Evolutionary conservation across 1,284 basidiomycete species (phyloP).

Genomic region (Fistulina hepatica): DNA sequence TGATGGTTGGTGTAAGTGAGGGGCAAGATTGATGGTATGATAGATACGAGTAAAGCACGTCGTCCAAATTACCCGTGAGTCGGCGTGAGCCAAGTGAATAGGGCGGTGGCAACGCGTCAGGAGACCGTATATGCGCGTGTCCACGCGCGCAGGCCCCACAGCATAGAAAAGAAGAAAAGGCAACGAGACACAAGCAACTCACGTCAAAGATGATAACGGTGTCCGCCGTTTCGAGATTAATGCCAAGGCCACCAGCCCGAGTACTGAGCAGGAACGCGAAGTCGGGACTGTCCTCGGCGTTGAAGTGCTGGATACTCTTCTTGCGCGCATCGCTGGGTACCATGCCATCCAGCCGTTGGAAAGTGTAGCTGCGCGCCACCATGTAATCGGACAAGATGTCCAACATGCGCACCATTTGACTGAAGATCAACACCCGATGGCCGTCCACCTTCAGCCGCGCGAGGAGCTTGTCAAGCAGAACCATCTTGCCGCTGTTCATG

Average conservation of each 20-base stretch:
- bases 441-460: conserved; percentile 82
- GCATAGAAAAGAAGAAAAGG: conserved; percentile 4
- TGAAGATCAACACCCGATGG: conserved; percentile 97
- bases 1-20: conserved; percentile 6
- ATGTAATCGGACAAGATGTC: conserved; percentile 99
- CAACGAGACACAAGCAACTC: conserved; percentile 27
- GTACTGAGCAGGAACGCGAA: conserved; percentile 97
- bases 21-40: conserved; percentile 5
- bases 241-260: conserved; percentile 93
- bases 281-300: conserved; percentile 86
- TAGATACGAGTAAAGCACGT: conserved; percentile 18
- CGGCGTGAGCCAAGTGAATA: background rate
- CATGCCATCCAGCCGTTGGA: conserved; percentile 94
- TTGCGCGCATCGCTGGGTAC: conserved; percentile 91
- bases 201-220: conserved; percentile 99
- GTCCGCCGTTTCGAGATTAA: conserved; percentile 96
- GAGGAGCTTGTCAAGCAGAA: conserved; percentile 90
- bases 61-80: background rate
- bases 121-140: background rate
- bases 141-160: conserved; percentile 8
- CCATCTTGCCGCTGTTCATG: conserved; percentile 98
- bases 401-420: conserved; percentile 98
- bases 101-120: background rate
- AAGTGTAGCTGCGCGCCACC: conserved; percentile 80
- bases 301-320: conserved; percentile 94